These are phyloP conservation scores for Aureobasidium subglaciale DNA, from an alignment of 2,329 filamentous ascomycete genomes.

Conservation along the genomic window DNA sequence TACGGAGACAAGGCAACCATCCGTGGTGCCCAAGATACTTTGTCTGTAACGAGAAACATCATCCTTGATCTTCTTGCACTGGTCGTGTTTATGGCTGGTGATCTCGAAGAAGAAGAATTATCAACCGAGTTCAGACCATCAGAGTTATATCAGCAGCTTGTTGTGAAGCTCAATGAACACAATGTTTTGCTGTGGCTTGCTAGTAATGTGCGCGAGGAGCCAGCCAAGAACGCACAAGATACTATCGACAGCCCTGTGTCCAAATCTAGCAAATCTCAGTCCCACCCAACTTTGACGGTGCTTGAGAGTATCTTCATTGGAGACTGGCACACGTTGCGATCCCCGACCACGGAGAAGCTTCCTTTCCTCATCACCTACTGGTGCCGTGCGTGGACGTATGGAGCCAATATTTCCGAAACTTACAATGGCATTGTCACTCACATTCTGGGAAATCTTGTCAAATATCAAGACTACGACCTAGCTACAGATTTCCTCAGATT, in stretches of 20 bases:
- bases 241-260: background rate
- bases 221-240: constrained; percentile 27
- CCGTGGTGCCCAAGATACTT: constrained; percentile 69
- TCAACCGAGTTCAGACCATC: constrained; percentile 56
- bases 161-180: constrained; percentile 64
- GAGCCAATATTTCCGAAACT: constrained; percentile 30
- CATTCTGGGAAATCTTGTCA: constrained; percentile 39
- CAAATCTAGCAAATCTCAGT: constrained; percentile 5
- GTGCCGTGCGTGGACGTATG: constrained; percentile 39
- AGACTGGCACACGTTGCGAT: constrained; percentile 31
- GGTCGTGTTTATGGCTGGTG: constrained; percentile 77
- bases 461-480: constrained; percentile 39
- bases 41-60: constrained; percentile 64
- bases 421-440: constrained; percentile 33
- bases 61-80: constrained; percentile 78
- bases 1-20: constrained; percentile 72
- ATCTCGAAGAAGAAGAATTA: constrained; percentile 67
- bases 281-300: constrained; percentile 25
- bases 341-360: constrained; percentile 23
- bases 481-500: constrained; percentile 61
- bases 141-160: constrained; percentile 60
- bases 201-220: constrained; percentile 37
- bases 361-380: constrained; percentile 37
- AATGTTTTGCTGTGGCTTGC: constrained; percentile 67
- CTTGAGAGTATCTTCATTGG: constrained; percentile 35